A percentile compares a stretch with the other conserved stretches of the same genome.
phyloP scores from a whole-genome alignment of 2,329 filamentous ascomycete species.

The Acephala macrosclerotiorum region DNA sequence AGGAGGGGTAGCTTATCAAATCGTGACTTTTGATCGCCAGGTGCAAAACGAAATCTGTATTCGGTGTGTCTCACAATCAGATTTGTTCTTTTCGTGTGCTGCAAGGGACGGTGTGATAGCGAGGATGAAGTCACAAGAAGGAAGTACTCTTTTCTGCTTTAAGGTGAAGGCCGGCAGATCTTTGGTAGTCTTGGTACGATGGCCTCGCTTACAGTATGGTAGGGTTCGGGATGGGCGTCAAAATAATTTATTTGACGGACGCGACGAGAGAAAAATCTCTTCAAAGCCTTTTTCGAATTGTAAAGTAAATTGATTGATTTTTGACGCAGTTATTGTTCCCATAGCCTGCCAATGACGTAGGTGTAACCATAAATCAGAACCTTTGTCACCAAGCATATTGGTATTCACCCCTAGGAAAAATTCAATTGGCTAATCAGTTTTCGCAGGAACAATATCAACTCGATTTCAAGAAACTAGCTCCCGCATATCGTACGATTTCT shows the following conservation, averaged over 20 bases:
- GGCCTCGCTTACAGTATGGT: background rate
- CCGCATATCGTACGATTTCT: slow-evolving; percentile 23
- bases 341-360: slow-evolving; percentile 17
- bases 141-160: too few relatives aligned
- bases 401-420: slow-evolving; percentile 12
- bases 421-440: slow-evolving; percentile 22
- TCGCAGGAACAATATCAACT: slow-evolving; percentile 23
- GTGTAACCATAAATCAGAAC: slow-evolving; percentile 8
- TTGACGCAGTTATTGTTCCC: background rate
- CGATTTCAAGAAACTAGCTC: slow-evolving; percentile 1
- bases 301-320: background rate
- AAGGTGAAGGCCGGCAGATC: too few relatives aligned
- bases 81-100: too few relatives aligned
- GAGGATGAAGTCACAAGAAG: too few relatives aligned
- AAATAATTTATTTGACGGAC: too few relatives aligned
- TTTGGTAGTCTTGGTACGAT: too few relatives aligned
- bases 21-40: background rate
- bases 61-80: too few relatives aligned
- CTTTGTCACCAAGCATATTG: slow-evolving; percentile 1
- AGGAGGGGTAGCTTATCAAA: slow-evolving; percentile 4
- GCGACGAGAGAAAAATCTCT: too few relatives aligned
- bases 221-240: background rate
- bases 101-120: too few relatives aligned
- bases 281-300: background rate
- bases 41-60: too few relatives aligned